A percentile compares a stretch with the other conserved stretches of the same genome.
Conservation (phyloP, 23 red algal species). For the Gracilaria vermiculophylla region DNA sequence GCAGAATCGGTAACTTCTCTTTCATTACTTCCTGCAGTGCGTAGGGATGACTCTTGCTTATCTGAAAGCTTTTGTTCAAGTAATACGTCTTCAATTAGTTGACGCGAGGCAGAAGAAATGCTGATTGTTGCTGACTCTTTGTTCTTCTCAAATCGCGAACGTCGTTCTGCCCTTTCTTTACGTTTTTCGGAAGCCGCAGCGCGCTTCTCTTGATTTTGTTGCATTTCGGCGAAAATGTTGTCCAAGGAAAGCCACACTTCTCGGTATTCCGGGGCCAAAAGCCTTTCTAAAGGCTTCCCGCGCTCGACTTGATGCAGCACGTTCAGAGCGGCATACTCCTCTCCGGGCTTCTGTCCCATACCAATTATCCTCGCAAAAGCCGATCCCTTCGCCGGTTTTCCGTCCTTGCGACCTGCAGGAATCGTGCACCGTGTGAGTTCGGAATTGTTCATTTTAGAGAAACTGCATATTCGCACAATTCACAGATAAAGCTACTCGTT, state of each 20-base stretch:
- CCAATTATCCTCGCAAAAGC: conserved; percentile 41
- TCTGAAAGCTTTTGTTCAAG: conserved; percentile 14
- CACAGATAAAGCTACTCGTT: background rate
- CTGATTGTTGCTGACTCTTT: conserved; percentile 59
- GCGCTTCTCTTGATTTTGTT: conserved; percentile 7
- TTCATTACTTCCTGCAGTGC: background rate
- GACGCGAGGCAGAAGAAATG: conserved; percentile 55
- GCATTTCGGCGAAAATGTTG: background rate
- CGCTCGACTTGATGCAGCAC: conserved; percentile 72
- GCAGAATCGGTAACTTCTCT: background rate
- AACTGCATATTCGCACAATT: background rate
- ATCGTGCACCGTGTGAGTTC: conserved; percentile 39
- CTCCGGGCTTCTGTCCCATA: conserved; percentile 49
- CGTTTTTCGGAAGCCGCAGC: conserved; percentile 1
- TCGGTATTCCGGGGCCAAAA: conserved; percentile 71
- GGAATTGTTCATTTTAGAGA: conserved; percentile 9
- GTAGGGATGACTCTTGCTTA: background rate
- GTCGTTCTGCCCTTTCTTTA: conserved; percentile 28
- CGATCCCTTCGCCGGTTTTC: conserved; percentile 42
- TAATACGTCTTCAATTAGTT: conserved; percentile 77
- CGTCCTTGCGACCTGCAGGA: conserved; percentile 56
- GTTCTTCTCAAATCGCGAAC: conserved; percentile 26
- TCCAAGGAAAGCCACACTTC: conserved; percentile 50
- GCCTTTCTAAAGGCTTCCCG: conserved; percentile 74
- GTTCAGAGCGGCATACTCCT: conserved; percentile 73